Percentiles rank a stretch among this genome's conserved stretches.
These are phyloP conservation scores for Chaetoceros tenuissimus DNA, from an alignment of 108 stramenopile species.

Conservation along the genomic window DNA sequence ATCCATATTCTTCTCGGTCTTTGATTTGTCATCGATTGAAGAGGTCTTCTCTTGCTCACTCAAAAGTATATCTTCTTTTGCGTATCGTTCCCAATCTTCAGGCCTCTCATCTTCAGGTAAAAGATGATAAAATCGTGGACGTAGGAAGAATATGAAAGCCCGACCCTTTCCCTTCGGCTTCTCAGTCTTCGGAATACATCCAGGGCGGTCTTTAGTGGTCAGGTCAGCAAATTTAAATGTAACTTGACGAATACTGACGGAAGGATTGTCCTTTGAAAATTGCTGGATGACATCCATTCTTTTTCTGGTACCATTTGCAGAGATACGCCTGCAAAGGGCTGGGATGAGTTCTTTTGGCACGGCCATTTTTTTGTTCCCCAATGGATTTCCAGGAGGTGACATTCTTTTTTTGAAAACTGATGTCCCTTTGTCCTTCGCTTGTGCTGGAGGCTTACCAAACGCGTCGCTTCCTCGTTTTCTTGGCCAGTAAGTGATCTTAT, in stretches of 20 bases:
- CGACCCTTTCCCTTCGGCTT: slow-evolving; percentile 50
- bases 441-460: slow-evolving; percentile 10
- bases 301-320: slow-evolving; percentile 55
- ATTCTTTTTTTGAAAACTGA: slow-evolving; percentile 7
- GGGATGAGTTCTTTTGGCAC: slow-evolving; percentile 74
- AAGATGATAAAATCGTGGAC: slow-evolving; percentile 76
- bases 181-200: slow-evolving; percentile 40
- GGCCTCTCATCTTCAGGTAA: slow-evolving; percentile 60
- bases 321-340: slow-evolving; percentile 65
- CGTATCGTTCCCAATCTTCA: slow-evolving; percentile 66
- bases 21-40: slow-evolving; percentile 22
- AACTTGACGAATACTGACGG: slow-evolving; percentile 68
- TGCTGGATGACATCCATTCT: slow-evolving; percentile 70
- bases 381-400: slow-evolving; percentile 10
- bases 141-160: slow-evolving; percentile 66
- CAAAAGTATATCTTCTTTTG: slow-evolving; percentile 48
- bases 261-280: slow-evolving; percentile 68
- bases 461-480: slow-evolving; percentile 4
- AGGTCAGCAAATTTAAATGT: slow-evolving; percentile 72
- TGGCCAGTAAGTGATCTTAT: slow-evolving; percentile 14
- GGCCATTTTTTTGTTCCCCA: slow-evolving; percentile 65
- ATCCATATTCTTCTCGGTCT: slow-evolving; percentile 19
- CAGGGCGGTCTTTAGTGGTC: slow-evolving; percentile 69
- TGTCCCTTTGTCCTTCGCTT: slow-evolving; percentile 18
- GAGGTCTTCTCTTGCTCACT: slow-evolving; percentile 26